These are phyloP conservation scores for Tulasnella sp. DNA, from an alignment of 768 basidiomycete genomes.

Conservation along the genomic window DNA sequence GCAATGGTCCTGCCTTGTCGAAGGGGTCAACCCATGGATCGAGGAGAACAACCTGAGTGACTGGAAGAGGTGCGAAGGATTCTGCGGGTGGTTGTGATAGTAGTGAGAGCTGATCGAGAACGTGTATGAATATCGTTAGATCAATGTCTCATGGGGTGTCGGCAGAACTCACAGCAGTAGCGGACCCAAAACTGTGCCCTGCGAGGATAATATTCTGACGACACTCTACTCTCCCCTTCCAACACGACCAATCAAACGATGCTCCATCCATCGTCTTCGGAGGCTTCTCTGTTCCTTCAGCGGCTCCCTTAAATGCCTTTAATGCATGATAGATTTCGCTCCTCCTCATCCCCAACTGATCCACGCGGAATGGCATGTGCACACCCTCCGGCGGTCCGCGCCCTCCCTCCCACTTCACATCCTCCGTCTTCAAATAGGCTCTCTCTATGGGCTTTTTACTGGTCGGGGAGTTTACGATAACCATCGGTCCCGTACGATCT, in stretches of 20 bases:
- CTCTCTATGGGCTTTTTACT: not conserved
- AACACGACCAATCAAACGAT: conserved; percentile 21
- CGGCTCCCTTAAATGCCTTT: conserved; percentile 38
- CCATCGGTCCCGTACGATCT: conserved; percentile 59
- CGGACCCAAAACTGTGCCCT: conserved; percentile 49
- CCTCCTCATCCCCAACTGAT: conserved; percentile 61
- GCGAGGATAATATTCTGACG: conserved; percentile 33
- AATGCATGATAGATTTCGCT: conserved; percentile 60
- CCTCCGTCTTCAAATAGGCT: conserved; percentile 22
- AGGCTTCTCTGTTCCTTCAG: conserved; percentile 37
- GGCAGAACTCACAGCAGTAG: conserved; percentile 37
- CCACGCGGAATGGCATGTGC: conserved; percentile 43
- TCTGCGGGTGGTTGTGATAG: conserved; percentile 41
- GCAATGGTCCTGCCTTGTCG: conserved; percentile 41
- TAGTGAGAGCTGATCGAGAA: conserved; percentile 38
- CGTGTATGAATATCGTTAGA: not conserved
- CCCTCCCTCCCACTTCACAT: conserved; percentile 24
- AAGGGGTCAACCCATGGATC: conserved; percentile 84
- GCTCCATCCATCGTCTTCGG: conserved; percentile 26
- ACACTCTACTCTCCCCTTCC: conserved; percentile 21
- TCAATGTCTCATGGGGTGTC: not conserved
- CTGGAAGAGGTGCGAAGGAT: conserved; percentile 37
- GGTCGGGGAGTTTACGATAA: not conserved
- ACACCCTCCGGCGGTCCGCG: conserved; percentile 20
- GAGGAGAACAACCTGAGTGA: conserved; percentile 49